Evolutionary conservation across 257 asterid species (phyloP), one percentile per base, ranked within the genome.

Genomic region (Nicotiana benthamiana): DNA sequence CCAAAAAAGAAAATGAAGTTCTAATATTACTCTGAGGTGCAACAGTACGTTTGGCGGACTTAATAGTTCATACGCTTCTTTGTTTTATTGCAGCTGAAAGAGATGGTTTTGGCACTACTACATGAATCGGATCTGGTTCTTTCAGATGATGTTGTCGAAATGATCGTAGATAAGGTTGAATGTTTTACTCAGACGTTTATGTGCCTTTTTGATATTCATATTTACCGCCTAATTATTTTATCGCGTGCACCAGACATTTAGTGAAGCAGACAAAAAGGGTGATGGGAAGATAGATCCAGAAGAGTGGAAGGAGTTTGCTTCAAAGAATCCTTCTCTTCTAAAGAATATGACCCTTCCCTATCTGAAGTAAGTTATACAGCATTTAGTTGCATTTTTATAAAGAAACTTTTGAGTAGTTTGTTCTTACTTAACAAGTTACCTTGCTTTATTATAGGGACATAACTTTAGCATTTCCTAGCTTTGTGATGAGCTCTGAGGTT

Each of bases 281-380:
- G 98, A 95, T 54, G 99, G 97, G 22, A 93, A 86, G 90, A 93
- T 95, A 68, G 99, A 95, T 86, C 79, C 74, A 76, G 93, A 91
- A 74, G 99, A 95, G 75, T 95, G 99, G 99, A 85, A 88, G 81
- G 90, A 92, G 22, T 84, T 93, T 82, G 99, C 90, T 27, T 87
- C 90, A 1, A 94, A 84, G 86, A 84, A 90, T 82, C 98, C 98
- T 6, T 91, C 99, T 80, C 97, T 95, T 70, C 83, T 91, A 75
- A 92, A 88, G 90, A 95, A 93, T 83, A 91, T 93, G 93, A 95
- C 98, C 70, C 95, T 95, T 82, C 96, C 98, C 13, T 85, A 89
- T 85, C 89, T 95, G 68, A 92, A 91, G 99, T 93, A 75, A 83
- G 92, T 84, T 27, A 51, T 59, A 34, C 40, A 1, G 36, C 16